Base-by-base conservation (phyloP, 1,139 yeast species). In the Hanseniaspora uvarum region DNA sequence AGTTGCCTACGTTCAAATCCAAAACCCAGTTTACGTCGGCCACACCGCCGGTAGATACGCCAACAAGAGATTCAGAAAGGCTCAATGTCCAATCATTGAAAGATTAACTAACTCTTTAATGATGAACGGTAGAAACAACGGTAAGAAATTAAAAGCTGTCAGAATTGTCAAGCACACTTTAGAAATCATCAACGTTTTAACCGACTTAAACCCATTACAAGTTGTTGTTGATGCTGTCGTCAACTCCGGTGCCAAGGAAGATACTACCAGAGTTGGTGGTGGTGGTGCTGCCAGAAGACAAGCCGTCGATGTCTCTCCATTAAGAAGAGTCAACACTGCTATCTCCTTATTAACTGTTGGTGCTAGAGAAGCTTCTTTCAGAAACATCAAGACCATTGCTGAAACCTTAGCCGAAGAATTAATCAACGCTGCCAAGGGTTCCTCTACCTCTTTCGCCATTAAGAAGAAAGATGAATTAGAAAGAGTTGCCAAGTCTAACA, bases 101-200 rank as follows among this genome's bases (percentile, higher is more conserved):
- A 92, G 99, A 83, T 83, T 94, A 75, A 89, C 98, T 79, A 92
- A 92, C 92, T 86, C 98, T 63, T 81, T 94, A 73, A 94, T 94
- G 98, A 94, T 94, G 98, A 88, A 94, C 84, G 99, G 99, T 81
- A 92, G 98, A 83, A 94, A 94, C 94, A 94, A 94, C 84, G 99
- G 99, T 84, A 94, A 94, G 84, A 94, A 94, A 81, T 86, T 94
- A 77, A 89, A 92, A 86, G 98, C 99, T 70, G 97, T 92, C 69
- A 89, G 97, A 84, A 94, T 94, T 74, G 88, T 94, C 75, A 86
- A 92, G 83, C 98, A 92, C 82, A 92, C 98, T 70, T 80, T 92
- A 73, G 98, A 92, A 77, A 94, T 94, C 81, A 83, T 94, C 76
- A 76, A 85, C 83, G 92, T 94, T 68, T 83, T 94, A 74, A 89